Evolutionary conservation across 1,139 yeast genomes (phyloP).

Genomic region (Scheffersomyces insectosa): DNA sequence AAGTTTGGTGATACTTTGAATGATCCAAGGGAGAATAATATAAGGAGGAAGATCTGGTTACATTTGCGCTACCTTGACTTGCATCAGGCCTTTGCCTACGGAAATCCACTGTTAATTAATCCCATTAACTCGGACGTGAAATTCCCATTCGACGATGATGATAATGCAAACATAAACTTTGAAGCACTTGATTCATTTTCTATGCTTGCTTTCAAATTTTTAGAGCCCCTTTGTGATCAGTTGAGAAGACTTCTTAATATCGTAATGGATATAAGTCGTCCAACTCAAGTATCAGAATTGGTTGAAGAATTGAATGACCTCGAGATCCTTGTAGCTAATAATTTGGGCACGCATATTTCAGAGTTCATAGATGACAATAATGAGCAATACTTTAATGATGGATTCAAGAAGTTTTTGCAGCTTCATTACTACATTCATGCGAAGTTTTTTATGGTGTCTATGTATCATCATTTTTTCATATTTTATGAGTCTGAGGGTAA

Average conservation of each 20-base stretch:
- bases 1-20: conserved; percentile 8
- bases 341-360: conserved; percentile 2
- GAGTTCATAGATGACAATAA: conserved; percentile 3
- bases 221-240: conserved; percentile 1
- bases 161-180: conserved; percentile 20
- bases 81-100: conserved; percentile 29
- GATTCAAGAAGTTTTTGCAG: conserved; percentile 2
- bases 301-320: conserved; percentile 8
- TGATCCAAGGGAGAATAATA: conserved; percentile 12
- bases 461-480: conserved; percentile 16
- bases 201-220: neutral
- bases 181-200: conserved; percentile 9
- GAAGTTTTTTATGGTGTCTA: conserved; percentile 12
- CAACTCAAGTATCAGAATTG: conserved; percentile 8
- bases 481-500: conserved; percentile 13
- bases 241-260: neutral
- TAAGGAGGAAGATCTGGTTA: conserved; percentile 19
- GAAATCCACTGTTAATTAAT: conserved; percentile 26
- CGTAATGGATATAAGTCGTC: neutral
- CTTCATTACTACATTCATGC: conserved; percentile 11
- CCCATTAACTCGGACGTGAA: conserved; percentile 27
- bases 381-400: conserved; percentile 1
- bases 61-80: conserved; percentile 26
- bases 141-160: conserved; percentile 25
- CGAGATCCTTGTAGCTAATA: conserved; percentile 6